Evolutionary conservation across 169 alveolate species (phyloP), one percentile per base, ranked within the genome.

Genomic region (Toxoplasma gondii): DNA sequence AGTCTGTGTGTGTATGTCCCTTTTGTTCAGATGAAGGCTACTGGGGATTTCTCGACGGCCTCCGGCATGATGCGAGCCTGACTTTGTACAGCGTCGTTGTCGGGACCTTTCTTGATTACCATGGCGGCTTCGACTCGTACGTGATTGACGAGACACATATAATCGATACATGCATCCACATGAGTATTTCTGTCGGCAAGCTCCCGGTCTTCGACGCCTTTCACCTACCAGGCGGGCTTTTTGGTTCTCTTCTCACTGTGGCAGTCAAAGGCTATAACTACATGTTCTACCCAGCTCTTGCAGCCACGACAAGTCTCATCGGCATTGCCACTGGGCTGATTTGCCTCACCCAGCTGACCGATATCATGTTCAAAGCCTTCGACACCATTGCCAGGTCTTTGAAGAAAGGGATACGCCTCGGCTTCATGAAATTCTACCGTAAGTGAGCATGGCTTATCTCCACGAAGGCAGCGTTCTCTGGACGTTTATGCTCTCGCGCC

Each of bases 221-320:
- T 27, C 87, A 31, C 22, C 87, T 78, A 1, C 87, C 87, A 7
- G 87, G 87, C 41, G 87, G 87, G 1, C 24, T 78, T 44, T 7
- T 78, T 27, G 87, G 87, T 19, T 78, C 87, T 41, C 29, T 78
- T 27, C 87, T 78, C 34, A 19, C 45, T 44, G 87, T 78, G 87
- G 34, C 34, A 10, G 7, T 78, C 53, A 78, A 78, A 39, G 87
- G 87, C 87, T 78, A 31, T 44, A 78, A 78, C 87, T 78, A 78
- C 87, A 78, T 78, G 87, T 78, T 31, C 87, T 78, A 31, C 19
- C 87, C 87, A 31, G 87, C 87, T 24, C 10, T 78, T 19, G 87
- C 44, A 24, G 87, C 87, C 31, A 34, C 45, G 1, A 31, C 87
- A 7, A 78, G 45, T 39, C 41, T 78, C 29, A 39, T 78, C 41